Conservation (phyloP, 2,329 filamentous ascomycete species). For the Colletotrichum costaricense region DNA sequence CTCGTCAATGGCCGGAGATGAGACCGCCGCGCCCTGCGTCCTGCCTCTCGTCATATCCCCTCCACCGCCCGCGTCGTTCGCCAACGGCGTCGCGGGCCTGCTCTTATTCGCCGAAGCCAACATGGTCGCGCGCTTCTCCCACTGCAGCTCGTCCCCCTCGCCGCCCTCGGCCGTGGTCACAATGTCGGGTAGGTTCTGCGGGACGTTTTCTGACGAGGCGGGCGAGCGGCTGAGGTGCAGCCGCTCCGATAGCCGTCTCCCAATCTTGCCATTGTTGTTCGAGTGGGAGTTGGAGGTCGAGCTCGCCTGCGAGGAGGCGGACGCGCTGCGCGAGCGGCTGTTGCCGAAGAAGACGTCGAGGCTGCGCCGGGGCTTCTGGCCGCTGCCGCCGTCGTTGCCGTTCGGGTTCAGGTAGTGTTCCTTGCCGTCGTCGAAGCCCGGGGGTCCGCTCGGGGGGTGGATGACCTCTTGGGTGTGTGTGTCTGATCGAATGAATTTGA, state of each 20-base stretch:
- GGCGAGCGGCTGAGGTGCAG: constrained; percentile 72
- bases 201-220: constrained; percentile 78
- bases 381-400: constrained; percentile 41
- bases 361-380: constrained; percentile 52
- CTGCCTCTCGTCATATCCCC: constrained; percentile 35
- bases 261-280: constrained; percentile 45
- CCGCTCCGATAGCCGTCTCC: constrained; percentile 73
- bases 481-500: constrained; percentile 88
- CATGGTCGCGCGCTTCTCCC: constrained; percentile 95
- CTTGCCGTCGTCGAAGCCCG: constrained; percentile 37
- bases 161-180: constrained; percentile 54
- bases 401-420: constrained; percentile 40
- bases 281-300: constrained; percentile 45
- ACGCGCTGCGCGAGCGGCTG: constrained; percentile 60
- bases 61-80: constrained; percentile 4
- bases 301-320: constrained; percentile 55
- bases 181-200: constrained; percentile 83
- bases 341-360: constrained; percentile 56
- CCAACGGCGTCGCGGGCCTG: constrained; percentile 52
- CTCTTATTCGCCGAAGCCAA: constrained; percentile 75
- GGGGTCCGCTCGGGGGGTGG: constrained; percentile 66
- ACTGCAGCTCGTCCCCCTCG: constrained; percentile 74
- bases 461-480: constrained; percentile 84
- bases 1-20: constrained; percentile 66
- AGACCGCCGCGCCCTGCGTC: constrained; percentile 47